Evolutionary conservation across 768 basidiomycete genomes (phyloP).

Genomic region (Polyporus arcularius): DNA sequence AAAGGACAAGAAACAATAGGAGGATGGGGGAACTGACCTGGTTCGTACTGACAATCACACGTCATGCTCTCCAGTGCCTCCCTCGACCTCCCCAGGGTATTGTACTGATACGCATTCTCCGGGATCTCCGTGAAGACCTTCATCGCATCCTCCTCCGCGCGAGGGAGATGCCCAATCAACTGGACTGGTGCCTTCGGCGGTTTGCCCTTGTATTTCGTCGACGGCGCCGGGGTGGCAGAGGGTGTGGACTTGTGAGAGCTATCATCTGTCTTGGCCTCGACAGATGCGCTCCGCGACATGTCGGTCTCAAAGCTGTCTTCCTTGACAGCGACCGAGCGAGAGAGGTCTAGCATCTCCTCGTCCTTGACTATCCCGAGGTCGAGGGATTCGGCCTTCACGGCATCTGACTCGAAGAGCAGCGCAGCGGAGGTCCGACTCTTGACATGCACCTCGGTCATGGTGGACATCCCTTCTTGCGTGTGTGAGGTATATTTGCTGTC

Average conservation of each 20-base stretch:
- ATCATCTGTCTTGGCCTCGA: constrained; percentile 18
- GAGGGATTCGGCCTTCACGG: constrained; percentile 6
- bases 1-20: neutral
- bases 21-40: constrained; percentile 57
- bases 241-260: constrained; percentile 33
- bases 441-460: constrained; percentile 15
- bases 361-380: constrained; percentile 8
- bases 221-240: constrained; percentile 37
- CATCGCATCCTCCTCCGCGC: constrained; percentile 72
- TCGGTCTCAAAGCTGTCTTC: constrained; percentile 12
- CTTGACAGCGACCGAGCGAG: constrained; percentile 21
- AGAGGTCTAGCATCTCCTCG: constrained; percentile 5
- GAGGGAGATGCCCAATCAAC: constrained; percentile 80
- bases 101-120: constrained; percentile 86
- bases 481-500: neutral
- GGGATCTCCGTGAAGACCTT: constrained; percentile 71
- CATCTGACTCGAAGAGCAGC: constrained; percentile 15
- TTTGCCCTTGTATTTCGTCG: constrained; percentile 32
- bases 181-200: constrained; percentile 47
- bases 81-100: constrained; percentile 81
- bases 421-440: constrained; percentile 7
- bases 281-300: constrained; percentile 23
- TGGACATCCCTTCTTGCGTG: constrained; percentile 9
- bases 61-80: constrained; percentile 92
- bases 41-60: constrained; percentile 88